These are phyloP conservation scores for Metschnikowia kofuensis DNA, from an alignment of 805 yeast species.

Conservation along the genomic window DNA sequence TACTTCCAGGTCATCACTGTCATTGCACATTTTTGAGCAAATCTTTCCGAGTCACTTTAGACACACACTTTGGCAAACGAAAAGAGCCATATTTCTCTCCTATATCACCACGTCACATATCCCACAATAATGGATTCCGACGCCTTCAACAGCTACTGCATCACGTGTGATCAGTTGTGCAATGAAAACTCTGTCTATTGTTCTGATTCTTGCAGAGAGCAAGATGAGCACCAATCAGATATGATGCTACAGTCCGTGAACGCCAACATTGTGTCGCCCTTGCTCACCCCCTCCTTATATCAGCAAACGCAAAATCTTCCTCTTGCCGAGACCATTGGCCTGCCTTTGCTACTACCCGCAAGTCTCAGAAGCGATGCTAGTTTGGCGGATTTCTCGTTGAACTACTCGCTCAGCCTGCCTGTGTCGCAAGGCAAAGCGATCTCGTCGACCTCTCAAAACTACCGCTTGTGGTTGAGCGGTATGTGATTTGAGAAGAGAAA, in stretches of 20 bases:
- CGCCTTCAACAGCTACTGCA: conserved; percentile 22
- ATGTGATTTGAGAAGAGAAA: conserved; percentile 3
- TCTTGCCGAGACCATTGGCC: conserved; percentile 16
- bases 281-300: conserved; percentile 36
- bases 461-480: conserved; percentile 39
- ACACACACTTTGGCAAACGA: not conserved
- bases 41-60: not conserved
- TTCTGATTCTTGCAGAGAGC: conserved; percentile 30
- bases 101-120: not conserved
- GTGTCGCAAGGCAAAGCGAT: conserved; percentile 14
- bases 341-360: conserved; percentile 25
- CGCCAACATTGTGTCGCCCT: conserved; percentile 33
- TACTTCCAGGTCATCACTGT: no score
- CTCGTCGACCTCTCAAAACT: conserved; percentile 34
- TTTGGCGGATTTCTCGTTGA: conserved; percentile 31
- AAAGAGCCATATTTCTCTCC: not conserved
- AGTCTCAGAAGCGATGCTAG: conserved; percentile 18
- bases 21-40: no score
- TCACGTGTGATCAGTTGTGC: conserved; percentile 20
- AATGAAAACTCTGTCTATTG: conserved; percentile 22
- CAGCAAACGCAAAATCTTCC: conserved; percentile 20
- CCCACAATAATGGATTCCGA: conserved; percentile 15
- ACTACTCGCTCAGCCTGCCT: conserved; percentile 27
- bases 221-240: conserved; percentile 27
- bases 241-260: conserved; percentile 15